Base-by-base conservation (phyloP, 2,329 filamentous ascomycete genomes). In the Thelonectria discophora region DNA sequence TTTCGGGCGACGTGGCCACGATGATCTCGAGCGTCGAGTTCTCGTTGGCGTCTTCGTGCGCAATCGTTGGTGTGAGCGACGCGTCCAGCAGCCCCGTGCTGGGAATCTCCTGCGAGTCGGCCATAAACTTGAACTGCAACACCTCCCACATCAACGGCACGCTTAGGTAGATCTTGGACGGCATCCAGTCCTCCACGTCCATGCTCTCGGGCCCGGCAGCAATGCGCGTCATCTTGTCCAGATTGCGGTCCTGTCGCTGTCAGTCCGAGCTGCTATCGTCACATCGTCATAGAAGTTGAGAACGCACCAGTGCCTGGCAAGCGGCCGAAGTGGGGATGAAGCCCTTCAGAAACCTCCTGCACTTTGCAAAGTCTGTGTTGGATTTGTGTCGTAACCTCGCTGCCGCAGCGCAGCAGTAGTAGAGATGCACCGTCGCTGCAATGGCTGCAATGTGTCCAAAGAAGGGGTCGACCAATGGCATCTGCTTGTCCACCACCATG, bases 81-180 rank as follows among this genome's bases (percentile, higher is more conserved):
- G 76, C 67, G 56, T 81, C 78, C 2, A 84, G 73, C 2, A 84
- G 70, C 3, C 80, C 77, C 3, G 76, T 73, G 0, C 72, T 71
- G 1, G 78, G 72, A 1, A 73, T 70, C 12, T 78, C 76, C 6
- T 74, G 75, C 1, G 75, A 69, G 17, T 78, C 75, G 0, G 77
- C 72, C 8, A 73, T 74, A 30, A 75, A 82, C 66, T 80, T 82
- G 67, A 83, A 79, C 55, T 83, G 80, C 4, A 84, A 69, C 10
- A 84, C 79, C 39, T 82, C 80, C 82, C 82, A 84, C 82, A 84
- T 84, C 5, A 84, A 66, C 1, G 81, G 80, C 1, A 84, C 80
- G 60, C 80, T 84, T 37, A 84, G 80, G 64, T 83, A 80, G 48
- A 84, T 84, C 49, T 81, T 81, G 20, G 80, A 82, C 0, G 82